These are phyloP conservation scores for Cyclanthera cordifolia DNA, from an alignment of 306 rosid genomes.

Conservation along the genomic window DNA sequence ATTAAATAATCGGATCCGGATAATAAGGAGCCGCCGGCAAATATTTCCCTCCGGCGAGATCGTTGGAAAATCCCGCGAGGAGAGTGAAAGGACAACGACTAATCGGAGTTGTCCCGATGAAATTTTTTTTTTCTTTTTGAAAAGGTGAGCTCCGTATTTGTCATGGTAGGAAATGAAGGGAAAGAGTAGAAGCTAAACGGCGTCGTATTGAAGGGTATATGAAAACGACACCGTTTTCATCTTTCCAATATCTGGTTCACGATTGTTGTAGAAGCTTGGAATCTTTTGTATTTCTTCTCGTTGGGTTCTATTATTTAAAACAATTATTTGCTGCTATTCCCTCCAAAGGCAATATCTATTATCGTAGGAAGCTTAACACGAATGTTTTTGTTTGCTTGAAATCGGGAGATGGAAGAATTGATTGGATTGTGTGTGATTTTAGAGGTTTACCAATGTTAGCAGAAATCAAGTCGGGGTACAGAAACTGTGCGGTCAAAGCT, in stretches of 20 bases:
- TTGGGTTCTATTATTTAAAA: background rate
- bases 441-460: too few relatives aligned
- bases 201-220: background rate
- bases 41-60: background rate
- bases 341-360: too few relatives aligned
- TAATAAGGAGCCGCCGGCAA: background rate
- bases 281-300: background rate
- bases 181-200: background rate
- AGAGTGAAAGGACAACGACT: slow-evolving; percentile 16
- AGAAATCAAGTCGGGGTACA: too few relatives aligned
- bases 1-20: slow-evolving; percentile 13
- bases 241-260: background rate
- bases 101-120: slow-evolving; percentile 5
- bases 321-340: slow-evolving; percentile 3
- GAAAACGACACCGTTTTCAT: background rate
- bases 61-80: slow-evolving; percentile 10
- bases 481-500: too few relatives aligned
- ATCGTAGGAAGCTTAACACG: too few relatives aligned
- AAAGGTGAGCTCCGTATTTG: background rate
- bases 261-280: background rate
- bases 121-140: too few relatives aligned
- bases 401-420: too few relatives aligned
- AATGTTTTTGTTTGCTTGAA: too few relatives aligned
- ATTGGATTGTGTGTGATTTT: too few relatives aligned
- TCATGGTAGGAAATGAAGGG: background rate